Base-by-base conservation (phyloP, 306 rosid genomes). In the Medicago arabica region DNA sequence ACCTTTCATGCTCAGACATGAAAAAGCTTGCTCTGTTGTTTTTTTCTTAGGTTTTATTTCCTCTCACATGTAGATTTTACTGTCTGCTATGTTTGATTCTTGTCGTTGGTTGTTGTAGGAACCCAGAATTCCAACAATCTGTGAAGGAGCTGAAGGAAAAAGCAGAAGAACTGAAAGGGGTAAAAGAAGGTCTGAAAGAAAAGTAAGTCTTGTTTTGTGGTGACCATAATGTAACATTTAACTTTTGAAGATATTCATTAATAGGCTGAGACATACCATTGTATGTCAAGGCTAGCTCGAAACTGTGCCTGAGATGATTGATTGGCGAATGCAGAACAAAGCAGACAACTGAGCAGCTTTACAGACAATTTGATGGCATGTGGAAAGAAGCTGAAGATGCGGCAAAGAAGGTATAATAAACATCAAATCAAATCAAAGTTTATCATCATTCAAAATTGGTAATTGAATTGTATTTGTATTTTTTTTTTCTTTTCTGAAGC, bases 261-360 rank as follows among this genome's bases (percentile, higher is more conserved):
- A 71, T 83, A 83, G 92, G 96, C 91, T 89, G 92, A 87, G 98
- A 87, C 96, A 87, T 95, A 92, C 98, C 69, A 58, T 86, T 90
- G 93, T 95, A 92, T 94, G 98, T 94, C 97, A 90, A 94, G 92
- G 94, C 97, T 89, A 86, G 89, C 65, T 78, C 81, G 85, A 84
- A 80, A 81, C 90, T 86, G 80, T 93, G 87, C 81, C 91, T 95
- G 90, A 92, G 90, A 90, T 81, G 91, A 87, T 95, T 90, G 91
- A 90, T 83, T 92, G 88, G 80, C 83, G 75, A 87, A 95, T 92
- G 97, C 99, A 95, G 99, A 89, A 92, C 99, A 68, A 95, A 90
- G 93, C 93, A 95, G 89, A 92, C 83, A 76, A 88, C 92, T 40
- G 93, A 89, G 89, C 77, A 86, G 88, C 90, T 95, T 78, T 92